Base-by-base conservation (phyloP, 1,284 basidiomycete genomes). In the Ustilago loliicola region DNA sequence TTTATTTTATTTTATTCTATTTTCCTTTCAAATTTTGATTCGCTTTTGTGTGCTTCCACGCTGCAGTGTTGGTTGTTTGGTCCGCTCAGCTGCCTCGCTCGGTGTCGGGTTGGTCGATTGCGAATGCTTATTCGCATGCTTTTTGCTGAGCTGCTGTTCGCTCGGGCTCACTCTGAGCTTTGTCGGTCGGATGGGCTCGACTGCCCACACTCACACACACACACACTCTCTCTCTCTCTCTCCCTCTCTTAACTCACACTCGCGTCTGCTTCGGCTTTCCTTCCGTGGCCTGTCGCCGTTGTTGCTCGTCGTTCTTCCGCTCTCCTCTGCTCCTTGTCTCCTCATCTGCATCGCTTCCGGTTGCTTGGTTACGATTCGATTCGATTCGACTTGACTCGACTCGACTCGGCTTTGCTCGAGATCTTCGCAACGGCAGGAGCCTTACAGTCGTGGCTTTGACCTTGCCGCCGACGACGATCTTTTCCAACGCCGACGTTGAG, bases 331-430 rank as follows among this genome's bases (percentile, higher is more conserved):
- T 8, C 8, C 45, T 47, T 47, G 5, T 47, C 45, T 47, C 45
- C 7, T 8, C 7, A 9, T 47, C n/a, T 23, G 7, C 45, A 47
- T 47, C 45, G 23, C 45, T 38, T 38, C 36, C 36, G 8, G 36
- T 38, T 10, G 36, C 36, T 38, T 38, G 36, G 36, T 38, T 15
- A 38, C 36, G 36, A 38, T 38, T 38, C 32, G 32, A 34, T 11
- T 34, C 11, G 32, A 34, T 34, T 34, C 36, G 36, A 38, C 15
- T 45, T n/a, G 42, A n/a, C n/a, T n/a, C 36, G 36, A 38, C 15
- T 45, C 36, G 36, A 38, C 15, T 45, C 42, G 42, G 42, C n/a
- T n/a, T 45, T 23, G 42, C 42, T 53, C 52, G 52, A 53, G 30
- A 32, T 11, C 19, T 19, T 53, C 21, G 30, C 30, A 53, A 53